Evolutionary conservation across 2,329 filamentous ascomycete species (phyloP).

Genomic region (Sarocladiaceae sp.): DNA sequence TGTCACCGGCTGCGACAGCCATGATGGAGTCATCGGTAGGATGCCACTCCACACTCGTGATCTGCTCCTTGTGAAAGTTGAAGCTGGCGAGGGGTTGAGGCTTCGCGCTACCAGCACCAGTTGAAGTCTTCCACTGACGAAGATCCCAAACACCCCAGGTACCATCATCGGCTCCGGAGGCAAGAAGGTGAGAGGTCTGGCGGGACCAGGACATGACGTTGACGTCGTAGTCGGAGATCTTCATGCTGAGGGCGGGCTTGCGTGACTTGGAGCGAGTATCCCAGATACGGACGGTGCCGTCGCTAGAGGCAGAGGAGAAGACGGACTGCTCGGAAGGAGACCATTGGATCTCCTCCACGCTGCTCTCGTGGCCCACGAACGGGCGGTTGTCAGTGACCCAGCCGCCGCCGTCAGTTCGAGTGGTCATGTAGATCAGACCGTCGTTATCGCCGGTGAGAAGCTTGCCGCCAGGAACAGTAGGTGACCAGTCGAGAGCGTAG

Average conservation of each 20-base stretch:
- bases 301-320: conserved; percentile 88
- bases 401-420: conserved; percentile 77
- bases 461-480: conserved; percentile 67
- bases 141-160: conserved; percentile 96
- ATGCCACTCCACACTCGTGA: conserved; percentile 96
- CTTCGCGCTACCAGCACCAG: conserved; percentile 38
- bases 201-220: conserved; percentile 96
- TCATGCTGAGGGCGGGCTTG: conserved; percentile 79
- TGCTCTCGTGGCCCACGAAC: conserved; percentile 77
- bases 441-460: conserved; percentile 88
- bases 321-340: conserved; percentile 88
- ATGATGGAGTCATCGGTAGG: conserved; percentile 95
- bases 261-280: conserved; percentile 87
- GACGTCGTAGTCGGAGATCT: conserved; percentile 78
- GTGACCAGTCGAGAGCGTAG: conserved; percentile 96
- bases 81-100: conserved; percentile 87
- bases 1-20: conserved; percentile 84
- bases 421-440: conserved; percentile 83
- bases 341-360: conserved; percentile 95
- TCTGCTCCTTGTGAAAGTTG: conserved; percentile 91
- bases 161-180: conserved; percentile 88
- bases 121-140: conserved; percentile 71
- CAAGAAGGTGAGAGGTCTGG: conserved; percentile 81
- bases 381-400: conserved; percentile 82
- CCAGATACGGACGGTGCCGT: conserved; percentile 94